Evolutionary conservation across 495 filamentous ascomycete species (phyloP), one percentile per base, ranked within the genome.

Genomic region (Patellaria atrata): DNA sequence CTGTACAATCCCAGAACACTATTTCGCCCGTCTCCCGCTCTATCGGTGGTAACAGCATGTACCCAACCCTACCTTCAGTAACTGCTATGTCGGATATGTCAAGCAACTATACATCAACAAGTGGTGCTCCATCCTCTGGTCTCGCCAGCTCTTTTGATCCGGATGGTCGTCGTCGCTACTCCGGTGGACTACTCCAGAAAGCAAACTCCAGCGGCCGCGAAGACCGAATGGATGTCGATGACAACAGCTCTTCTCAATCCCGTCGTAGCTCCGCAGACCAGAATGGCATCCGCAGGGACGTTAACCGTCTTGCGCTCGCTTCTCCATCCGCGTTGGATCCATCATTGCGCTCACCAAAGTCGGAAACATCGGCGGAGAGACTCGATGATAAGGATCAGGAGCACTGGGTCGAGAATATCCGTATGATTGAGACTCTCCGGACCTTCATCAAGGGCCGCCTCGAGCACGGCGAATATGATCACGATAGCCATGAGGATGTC

Each of bases 101-200:
- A 11, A 51, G 57, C 16, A 70, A 68, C 18, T 82, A 82, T 49
- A 60, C 71, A 3, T 56, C 70, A 31, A 71, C 78, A 3, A 70
- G 70, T 11, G 75, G 79, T 14, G 75, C 80, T 3, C 75, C 78
- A 3, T 59, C 76, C 0, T 78, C 86, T 1, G 83, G 79, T 12
- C 73, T 97, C 9, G 83, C 80, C 18, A 75, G 78, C 6, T 77
- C 67, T 30, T 91, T 85, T 51, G 83, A 87, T 42, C 62, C 73
- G 32, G 77, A 84, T 35, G 75, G 79, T 38, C 79, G 82, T 30
- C 82, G 85, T 24, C 75, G 85, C 21, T 86, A 83, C 58, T 87
- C 79, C 15, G 85, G 85, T 33, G 82, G 85, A 27, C 74, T 82
- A 48, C 65, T 96, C 30, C 85, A 94, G 58, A 77, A 77, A 45